These are phyloP conservation scores for Lipomyces spencermartinsiae DNA, from an alignment of 805 yeast genomes.

Conservation along the genomic window DNA sequence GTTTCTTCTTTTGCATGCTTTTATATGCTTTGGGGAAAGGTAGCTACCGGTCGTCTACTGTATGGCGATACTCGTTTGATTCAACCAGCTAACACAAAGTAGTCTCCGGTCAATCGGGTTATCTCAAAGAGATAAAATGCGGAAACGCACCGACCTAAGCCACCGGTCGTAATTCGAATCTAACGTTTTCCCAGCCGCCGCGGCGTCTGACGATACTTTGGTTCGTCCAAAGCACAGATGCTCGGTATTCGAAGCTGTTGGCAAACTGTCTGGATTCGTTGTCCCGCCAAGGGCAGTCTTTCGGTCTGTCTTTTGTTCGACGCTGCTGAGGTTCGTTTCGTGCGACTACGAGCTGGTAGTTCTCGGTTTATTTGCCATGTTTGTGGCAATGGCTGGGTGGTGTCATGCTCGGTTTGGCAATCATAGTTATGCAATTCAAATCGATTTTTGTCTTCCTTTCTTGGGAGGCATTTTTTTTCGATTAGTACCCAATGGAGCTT, in stretches of 20 bases:
- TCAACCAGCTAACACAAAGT: not conserved
- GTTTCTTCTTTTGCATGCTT: slow-evolving; percentile 5
- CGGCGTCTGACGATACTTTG: not conserved
- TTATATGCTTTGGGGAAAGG: slow-evolving; percentile 48
- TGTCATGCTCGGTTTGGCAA: slow-evolving; percentile 11
- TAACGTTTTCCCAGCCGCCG: slow-evolving; percentile 10
- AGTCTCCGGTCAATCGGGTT: slow-evolving; percentile 45
- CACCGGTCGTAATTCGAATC: slow-evolving; percentile 34
- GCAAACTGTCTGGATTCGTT: slow-evolving; percentile 3
- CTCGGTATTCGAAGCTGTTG: not conserved
- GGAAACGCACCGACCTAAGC: slow-evolving; percentile 41
- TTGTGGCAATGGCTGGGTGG: not conserved
- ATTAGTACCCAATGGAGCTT: slow-evolving; percentile 49
- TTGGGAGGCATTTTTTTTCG: not conserved
- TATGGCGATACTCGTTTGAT: not conserved
- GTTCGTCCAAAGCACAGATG: not conserved
- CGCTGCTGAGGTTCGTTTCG: not conserved
- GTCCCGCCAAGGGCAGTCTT: slow-evolving; percentile 1
- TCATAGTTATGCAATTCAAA: slow-evolving; percentile 47
- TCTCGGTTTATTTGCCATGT: not conserved
- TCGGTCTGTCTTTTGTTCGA: not conserved
- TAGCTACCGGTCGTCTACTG: not conserved
- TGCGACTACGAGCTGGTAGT: not conserved
- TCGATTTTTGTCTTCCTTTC: not conserved
- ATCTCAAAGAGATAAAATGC: slow-evolving; percentile 23